phyloP scores from a whole-genome alignment of 208 protist genomes.

The Acanthamoeba triangularis region DNA sequence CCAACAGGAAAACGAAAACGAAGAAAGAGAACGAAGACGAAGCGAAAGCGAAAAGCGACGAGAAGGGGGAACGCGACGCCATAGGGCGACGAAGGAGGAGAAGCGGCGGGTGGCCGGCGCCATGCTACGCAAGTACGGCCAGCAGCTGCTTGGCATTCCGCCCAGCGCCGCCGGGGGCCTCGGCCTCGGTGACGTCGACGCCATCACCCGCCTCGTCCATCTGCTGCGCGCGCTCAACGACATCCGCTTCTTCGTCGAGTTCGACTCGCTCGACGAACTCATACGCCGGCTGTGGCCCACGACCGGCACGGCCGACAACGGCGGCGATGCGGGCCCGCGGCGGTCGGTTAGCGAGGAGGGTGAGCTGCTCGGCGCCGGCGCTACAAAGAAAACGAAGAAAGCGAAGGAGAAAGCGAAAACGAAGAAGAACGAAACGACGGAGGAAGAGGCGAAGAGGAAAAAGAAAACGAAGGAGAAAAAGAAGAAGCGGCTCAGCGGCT shows the following conservation, averaged over 20 bases:
- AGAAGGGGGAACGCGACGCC: background rate
- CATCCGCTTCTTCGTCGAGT: conserved; percentile 39
- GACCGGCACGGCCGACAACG: background rate
- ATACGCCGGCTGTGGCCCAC: background rate
- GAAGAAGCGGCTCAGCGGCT: background rate
- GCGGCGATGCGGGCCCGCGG: background rate
- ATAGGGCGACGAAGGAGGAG: background rate
- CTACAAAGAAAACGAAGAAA: background rate
- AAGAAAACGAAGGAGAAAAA: background rate
- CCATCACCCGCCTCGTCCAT: background rate
- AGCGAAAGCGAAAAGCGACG: background rate
- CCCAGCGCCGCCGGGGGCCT: background rate
- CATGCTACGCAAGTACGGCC: background rate
- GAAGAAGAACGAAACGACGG: background rate
- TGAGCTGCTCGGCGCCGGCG: background rate
- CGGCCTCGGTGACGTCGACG: background rate
- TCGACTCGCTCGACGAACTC: conserved; percentile 38
- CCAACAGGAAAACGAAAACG: background rate
- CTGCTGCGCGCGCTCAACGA: conserved; percentile 44
- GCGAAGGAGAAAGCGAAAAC: background rate
- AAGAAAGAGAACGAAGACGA: background rate
- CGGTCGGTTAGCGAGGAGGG: background rate
- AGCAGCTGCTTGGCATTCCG: background rate
- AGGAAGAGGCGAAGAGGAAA: background rate
- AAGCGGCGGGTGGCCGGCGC: background rate